Percentiles rank a stretch among this genome's conserved stretches.
Conservation (phyloP, 2,329 filamentous ascomycete species). For the Didymella keratinophila region DNA sequence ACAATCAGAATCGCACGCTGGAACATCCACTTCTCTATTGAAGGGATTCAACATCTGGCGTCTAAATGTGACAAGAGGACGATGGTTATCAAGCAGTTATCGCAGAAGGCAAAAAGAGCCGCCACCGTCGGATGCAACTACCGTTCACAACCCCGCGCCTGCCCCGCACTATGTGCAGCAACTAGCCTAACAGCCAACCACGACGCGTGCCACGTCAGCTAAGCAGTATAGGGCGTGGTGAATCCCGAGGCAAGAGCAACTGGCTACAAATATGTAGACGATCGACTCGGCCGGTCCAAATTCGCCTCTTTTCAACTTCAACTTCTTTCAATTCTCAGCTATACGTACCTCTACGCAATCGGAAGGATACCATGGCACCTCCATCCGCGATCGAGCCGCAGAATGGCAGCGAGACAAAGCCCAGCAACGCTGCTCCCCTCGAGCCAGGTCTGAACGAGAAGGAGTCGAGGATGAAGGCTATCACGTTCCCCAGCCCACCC, state of each 20-base stretch:
- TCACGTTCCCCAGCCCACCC: conserved; percentile 41
- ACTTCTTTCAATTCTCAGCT: background rate
- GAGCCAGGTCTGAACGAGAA: conserved; percentile 44
- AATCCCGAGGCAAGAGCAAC: conserved; percentile 12
- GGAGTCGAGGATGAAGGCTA: conserved; percentile 36
- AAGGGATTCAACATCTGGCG: background rate
- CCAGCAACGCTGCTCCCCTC: conserved; percentile 39
- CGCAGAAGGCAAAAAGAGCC: background rate
- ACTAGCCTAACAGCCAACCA: conserved; percentile 12
- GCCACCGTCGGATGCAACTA: conserved; percentile 7
- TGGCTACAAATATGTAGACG: background rate
- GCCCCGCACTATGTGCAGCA: conserved; percentile 13
- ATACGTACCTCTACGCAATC: background rate
- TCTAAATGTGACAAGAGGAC: background rate
- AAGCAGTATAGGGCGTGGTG: conserved; percentile 8
- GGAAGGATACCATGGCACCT: conserved; percentile 33
- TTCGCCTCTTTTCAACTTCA: background rate
- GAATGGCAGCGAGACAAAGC: conserved; percentile 35
- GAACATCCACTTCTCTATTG: background rate
- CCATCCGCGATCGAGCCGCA: conserved; percentile 44
- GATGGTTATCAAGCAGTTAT: background rate
- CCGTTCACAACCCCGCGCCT: conserved; percentile 14
- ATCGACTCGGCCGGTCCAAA: background rate
- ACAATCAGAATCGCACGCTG: background rate
- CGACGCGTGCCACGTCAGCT: conserved; percentile 11